phyloP scores from a whole-genome alignment of 345 rosid genomes.

The Jatropha curcas region DNA sequence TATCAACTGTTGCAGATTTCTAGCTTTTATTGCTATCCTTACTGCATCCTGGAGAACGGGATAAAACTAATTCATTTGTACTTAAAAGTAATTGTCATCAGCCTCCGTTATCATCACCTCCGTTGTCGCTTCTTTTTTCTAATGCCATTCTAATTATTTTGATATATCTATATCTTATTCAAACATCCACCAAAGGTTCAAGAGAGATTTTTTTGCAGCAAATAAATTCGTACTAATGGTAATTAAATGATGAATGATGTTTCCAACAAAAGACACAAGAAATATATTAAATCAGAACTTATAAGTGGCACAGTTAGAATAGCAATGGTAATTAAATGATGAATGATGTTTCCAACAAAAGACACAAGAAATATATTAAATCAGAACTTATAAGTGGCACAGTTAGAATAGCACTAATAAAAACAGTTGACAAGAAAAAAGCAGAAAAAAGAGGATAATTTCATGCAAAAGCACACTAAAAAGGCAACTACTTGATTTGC shows the following conservation, averaged over 20 bases:
- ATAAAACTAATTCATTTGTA: no score
- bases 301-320: no score
- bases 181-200: background rate
- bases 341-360: background rate
- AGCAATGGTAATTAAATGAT: background rate
- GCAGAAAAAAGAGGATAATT: background rate
- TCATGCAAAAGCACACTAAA: background rate
- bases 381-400: background rate
- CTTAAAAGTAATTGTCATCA: no score
- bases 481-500: constrained; percentile 60
- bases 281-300: background rate
- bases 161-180: background rate
- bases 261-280: background rate
- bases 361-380: background rate
- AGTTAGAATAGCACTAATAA: background rate
- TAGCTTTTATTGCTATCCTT: no score
- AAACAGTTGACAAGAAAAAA: background rate
- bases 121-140: background rate
- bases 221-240: background rate
- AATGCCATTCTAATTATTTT: background rate
- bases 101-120: background rate
- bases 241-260: background rate
- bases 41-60: no score
- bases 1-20: no score
- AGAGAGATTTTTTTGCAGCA: background rate